Base-by-base conservation (phyloP, 2,329 filamentous ascomycete genomes). In the Aspergillus costaricaensis region DNA sequence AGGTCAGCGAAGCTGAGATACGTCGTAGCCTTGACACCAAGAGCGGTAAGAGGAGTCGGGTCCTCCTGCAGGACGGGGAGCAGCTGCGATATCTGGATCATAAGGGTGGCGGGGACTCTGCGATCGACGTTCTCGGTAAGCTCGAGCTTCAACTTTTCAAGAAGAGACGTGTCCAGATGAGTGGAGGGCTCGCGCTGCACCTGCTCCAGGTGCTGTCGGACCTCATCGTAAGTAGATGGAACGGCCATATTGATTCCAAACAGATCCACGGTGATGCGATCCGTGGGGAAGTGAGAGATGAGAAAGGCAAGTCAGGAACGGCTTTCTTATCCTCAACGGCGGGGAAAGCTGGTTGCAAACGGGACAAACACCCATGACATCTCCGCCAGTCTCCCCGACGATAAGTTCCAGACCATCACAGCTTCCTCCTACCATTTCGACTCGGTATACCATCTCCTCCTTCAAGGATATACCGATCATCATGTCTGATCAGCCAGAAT, bases 41-140 rank as follows among this genome's bases (percentile, higher is more conserved):
- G 80, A 21, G 80, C 79, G 14, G 81, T 82, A 36, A 85, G 72
- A 23, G 84, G 82, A 14, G 81, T 79, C 9, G 85, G 85, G 63
- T 87, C 84, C 71, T 86, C 82, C 64, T 85, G 83, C 5, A 88
- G 73, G 5, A 79, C 73, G 8, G 82, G 80, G 17, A 86, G 72
- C 9, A 86, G 74, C 50, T 76, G 72, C 17, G 83, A 82, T 50
- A 86, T 76, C 62, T 82, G 79, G 15, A 73, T 74, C 57, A 80
- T 71, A 47, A 79, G 73, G 39, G 76, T 64, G 48, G 74, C 72
- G 56, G 80, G 71, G 44, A 80, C 70, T 32, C 61, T 62, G 19
- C 66, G 70, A 55, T 74, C 73, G n/a, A 73, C 76, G 36, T 61
- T 68, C 58, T 72, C 71, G 5, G 74, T 70, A 23, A 78, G 70